Base-by-base conservation (phyloP, 2,329 filamentous ascomycete genomes). In the Bimuria novae-zelandiae region DNA sequence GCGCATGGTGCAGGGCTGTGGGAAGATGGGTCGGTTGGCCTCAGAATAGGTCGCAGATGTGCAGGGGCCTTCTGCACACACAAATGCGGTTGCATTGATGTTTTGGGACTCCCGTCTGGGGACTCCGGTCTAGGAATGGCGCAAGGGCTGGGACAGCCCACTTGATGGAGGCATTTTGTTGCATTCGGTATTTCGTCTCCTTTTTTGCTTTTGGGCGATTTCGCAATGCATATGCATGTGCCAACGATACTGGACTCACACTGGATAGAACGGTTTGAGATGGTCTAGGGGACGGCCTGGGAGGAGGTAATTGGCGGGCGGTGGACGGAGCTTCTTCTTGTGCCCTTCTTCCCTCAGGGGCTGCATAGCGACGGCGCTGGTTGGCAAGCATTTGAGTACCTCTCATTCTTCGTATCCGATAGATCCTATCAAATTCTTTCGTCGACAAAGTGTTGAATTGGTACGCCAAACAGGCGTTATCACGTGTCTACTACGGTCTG, bases 341-440 rank as follows among this genome's bases (percentile, higher is more conserved):
- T 33, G 5, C 4, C 30, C n/a, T 33, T 33, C 16, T 48, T 53
- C 57, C 51, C 37, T 42, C 39, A 41, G 40, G 52, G 47, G 53
- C 52, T 65, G 65, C 65, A 69, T 68, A 69, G 68, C 65, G 67
- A 63, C 60, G 68, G 65, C 66, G 67, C 63, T 61, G 62, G 59
- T 36, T 36, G 44, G 47, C 37, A 29, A 22, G 22, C 19, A 23
- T 43, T 41, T 10, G 17, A 22, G 21, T 35, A 19, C 21, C 19
- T 39, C 22, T 3, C 4, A 16, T 21, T 22, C 4, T n/a, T n/a
- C n/a, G n/a, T 30, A 36, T 48, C 14, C 22, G 25, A 29, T 41
- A 21, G 25, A 30, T 14, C 30, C 6, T 33, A 14, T 37, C 17
- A 7, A 21, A 35, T 44, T 42, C 27, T 21, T 7, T 16, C 16